Evolutionary conservation across 1,284 basidiomycete species (phyloP), one percentile per base, ranked within the genome.

Genomic region (Sanghuangporus sanghuang): DNA sequence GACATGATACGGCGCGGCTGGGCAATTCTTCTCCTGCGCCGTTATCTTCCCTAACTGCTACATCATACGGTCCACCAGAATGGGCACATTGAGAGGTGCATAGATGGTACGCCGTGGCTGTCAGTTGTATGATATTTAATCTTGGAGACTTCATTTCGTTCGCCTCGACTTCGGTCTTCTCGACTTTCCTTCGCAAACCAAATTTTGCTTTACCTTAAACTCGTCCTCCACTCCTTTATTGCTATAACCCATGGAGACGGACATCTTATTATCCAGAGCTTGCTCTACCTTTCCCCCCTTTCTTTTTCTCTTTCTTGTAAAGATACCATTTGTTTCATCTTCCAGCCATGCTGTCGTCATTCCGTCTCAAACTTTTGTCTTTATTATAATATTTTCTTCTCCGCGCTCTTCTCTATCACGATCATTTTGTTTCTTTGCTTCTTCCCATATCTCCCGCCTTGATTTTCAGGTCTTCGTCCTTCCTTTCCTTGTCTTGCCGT

Each of bases 41-140:
- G 35, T 48, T 61, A 35, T 64, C 59, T 21, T 59, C 63, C 8
- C 49, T 61, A 38, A 49, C 58, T n/a, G 44, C 58, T 21, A 49
- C 53, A 12, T 49, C 55, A 39, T 55, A 55, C 42, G 63, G 50
- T 38, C 55, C 60, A 35, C 60, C 50, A 16, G 60, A 61, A 38
- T 61, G 60, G 60, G 8, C 40, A 14, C 60, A 38, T 11, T 61
- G 35, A 32, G n/a, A 2, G 14, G 14, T 40, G 23, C 12, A n/a
- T 46, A 2, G 7, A n/a, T 35, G 6, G 23, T 14, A 9, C n/a
- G 5, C 27, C 16, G 11, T 27, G 11, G n/a, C 39, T 5, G 16
- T 46, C 27, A 32, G 23, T 39, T 58, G 27, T 58, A 35, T 46
- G n/a, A 44, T 27, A 48, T 35, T 21, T 21, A 27, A 49, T 27